Evolutionary conservation across 345 rosid species (phyloP), one percentile per base, ranked within the genome.

Genomic region (Gossypium longicalyx): DNA sequence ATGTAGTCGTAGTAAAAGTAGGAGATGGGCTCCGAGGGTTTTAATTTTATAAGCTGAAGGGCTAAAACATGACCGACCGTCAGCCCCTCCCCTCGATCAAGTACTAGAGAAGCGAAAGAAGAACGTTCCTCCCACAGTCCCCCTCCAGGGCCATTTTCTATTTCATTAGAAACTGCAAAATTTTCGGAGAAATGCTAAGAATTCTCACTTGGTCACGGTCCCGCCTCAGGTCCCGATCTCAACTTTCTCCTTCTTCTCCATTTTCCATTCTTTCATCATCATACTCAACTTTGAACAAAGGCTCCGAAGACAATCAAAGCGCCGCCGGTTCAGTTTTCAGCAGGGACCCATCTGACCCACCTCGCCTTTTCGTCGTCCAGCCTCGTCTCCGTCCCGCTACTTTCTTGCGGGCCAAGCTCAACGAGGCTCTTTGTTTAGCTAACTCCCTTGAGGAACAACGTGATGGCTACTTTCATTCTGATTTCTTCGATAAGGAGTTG

Each of bases 401-500:
- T 62, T 76, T 87, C 77, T 83, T 89, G n/a, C 91, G 89, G 77
- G 89, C 94, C 22, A 94, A 89, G 89, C 97, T 94, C 56, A 82
- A 83, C 78, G 98, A 92, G 72, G 97, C 98, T 61, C 91, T 92
- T 41, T 88, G 90, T 76, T 92, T 92, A 44, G 98, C 97, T 69
- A 89, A 92, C 68, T 92, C 98, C 19, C 90, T 94, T 16, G 98
- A 94, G 78, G 98, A 94, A 66, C 98, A 92, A 82, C 87, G 98
- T 22, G 92, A 88, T 73, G 98, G 97, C 2, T 84, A 76, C 86
- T 94, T 90, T 56, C 79, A 77, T 38, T 76, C 87, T 59, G 97
- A 92, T 80, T 89, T 87, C 79, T 89, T 82, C 73, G 88, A 87
- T 9, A 94, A 92, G 82, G 85, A 84, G 7, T 74, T 89, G 81